phyloP scores from a whole-genome alignment of 768 basidiomycete genomes.

The Royoungia palumana region DNA sequence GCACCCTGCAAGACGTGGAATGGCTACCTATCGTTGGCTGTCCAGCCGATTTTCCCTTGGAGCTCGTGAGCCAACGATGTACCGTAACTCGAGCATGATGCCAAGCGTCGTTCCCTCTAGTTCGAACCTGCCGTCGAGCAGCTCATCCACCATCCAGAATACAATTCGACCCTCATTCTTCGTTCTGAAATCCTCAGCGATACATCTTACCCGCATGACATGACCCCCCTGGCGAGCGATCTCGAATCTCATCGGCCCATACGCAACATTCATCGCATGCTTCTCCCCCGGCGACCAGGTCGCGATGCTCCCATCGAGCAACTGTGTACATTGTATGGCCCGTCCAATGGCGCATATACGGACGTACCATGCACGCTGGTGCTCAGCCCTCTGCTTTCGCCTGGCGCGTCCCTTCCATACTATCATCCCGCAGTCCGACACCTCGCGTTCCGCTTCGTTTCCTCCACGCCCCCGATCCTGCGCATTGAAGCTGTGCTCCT shows the following conservation, averaged over 20 bases:
- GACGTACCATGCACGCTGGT: conserved; percentile 42
- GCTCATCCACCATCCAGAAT: conserved; percentile 85
- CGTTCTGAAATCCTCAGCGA: conserved; percentile 66
- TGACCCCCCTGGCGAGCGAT: conserved; percentile 24
- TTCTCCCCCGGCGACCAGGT: conserved; percentile 76
- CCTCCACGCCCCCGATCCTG: conserved; percentile 23
- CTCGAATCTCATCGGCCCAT: conserved; percentile 40
- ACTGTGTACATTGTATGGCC: conserved; percentile 69
- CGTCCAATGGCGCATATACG: conserved; percentile 13
- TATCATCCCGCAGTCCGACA: conserved; percentile 85
- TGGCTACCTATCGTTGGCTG: conserved; percentile 40
- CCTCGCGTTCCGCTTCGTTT: conserved; percentile 76
- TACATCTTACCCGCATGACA: conserved; percentile 33
- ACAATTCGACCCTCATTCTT: conserved; percentile 87
- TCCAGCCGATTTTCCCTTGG: conserved; percentile 39
- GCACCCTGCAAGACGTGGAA: conserved; percentile 4
- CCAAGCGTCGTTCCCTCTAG: conserved; percentile 34
- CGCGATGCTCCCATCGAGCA: conserved; percentile 76
- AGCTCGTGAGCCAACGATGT: conserved; percentile 35
- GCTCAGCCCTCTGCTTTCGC: conserved; percentile 53
- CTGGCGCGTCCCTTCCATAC: conserved; percentile 62
- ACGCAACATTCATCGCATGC: conserved; percentile 58
- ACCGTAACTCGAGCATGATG: not conserved
- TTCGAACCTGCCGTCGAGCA: conserved; percentile 72
- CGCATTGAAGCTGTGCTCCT: conserved; percentile 32